Evolutionary conservation across 2,329 filamentous ascomycete genomes (phyloP), one percentile per base, ranked within the genome.

Genomic region (Xylariaceae sp.): DNA sequence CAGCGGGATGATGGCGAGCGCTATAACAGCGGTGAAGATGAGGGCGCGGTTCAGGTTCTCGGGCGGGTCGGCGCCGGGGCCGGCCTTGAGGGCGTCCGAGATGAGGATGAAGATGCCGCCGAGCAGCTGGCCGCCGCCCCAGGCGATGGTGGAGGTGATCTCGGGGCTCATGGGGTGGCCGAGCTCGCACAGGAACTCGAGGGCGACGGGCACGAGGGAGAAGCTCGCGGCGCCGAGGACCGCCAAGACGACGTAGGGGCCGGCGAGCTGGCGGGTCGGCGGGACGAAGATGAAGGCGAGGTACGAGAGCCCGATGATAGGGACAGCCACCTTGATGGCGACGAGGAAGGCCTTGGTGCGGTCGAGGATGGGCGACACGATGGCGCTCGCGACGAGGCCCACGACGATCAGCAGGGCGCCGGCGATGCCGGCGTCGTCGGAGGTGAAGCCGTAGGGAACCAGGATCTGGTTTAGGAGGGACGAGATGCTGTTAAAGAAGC

Each of bases 401-500:
- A 95, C 90, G 43, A 96, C 81, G 71, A 98, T 98, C 29, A 98
- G 83, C 7, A 98, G 75, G 0, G 90, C 95, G 62, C 95, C 95
- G 9, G 88, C 92, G 67, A 98, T 93, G 29, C 95, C 95, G 19
- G 94, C 91, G 53, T 96, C 83, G 63, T 89, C 88, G 72, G 96
- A 89, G 57, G 79, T 83, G 82, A 92, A 96, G 67, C 86, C 90
- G 76, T 97, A 94, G 0, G 95, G 95, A 34, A 85, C 79, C 62
- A 98, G 84, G 71, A 98, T 91, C 71, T 97, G 94, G 77, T 94
- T 96, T 8, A 98, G 82, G 1, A 98, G 84, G 1, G 90, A 90
- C 46, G 92, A 96, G 64, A 93, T 80, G 65, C 89, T 89, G 81
- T 98, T 98, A 86, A 99, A 99, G 78, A 95, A 88, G 67, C 90